Percentiles rank a stretch among this genome's conserved stretches.
phyloP scores from a whole-genome alignment of 2,329 filamentous ascomycete species.

The Lasiodiplodia gonubiensis region DNA sequence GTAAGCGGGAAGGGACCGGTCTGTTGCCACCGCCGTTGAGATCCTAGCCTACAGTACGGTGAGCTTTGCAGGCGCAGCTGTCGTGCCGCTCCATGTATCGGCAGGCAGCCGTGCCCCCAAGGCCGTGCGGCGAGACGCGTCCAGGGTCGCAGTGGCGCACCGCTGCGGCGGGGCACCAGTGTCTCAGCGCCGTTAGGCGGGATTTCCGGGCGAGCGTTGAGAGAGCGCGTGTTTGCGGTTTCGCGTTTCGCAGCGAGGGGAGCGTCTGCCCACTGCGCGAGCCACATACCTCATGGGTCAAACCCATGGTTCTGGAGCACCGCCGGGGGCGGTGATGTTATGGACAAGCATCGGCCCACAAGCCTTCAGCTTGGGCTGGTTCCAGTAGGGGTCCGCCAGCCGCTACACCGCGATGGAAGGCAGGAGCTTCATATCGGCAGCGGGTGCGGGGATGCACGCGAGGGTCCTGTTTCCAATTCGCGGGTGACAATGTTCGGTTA shows the following conservation, averaged over 20 bases:
- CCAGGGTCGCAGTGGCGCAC: neutral
- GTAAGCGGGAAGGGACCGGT: conserved; percentile 1
- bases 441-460: neutral
- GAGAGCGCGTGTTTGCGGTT: neutral
- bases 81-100: neutral
- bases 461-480: no score
- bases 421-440: no score
- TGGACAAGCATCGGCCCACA: neutral
- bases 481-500: neutral
- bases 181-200: conserved; percentile 4
- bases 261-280: conserved; percentile 11
- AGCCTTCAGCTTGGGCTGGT: neutral
- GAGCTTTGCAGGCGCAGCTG: neutral
- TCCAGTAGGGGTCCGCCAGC: neutral
- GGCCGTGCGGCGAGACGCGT: neutral
- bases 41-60: neutral
- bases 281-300: neutral
- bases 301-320: neutral
- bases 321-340: neutral
- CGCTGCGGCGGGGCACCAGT: neutral
- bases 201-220: neutral
- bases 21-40: neutral
- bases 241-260: conserved; percentile 11
- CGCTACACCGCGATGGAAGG: neutral
- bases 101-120: conserved; percentile 4